Evolutionary conservation across 768 basidiomycete genomes (phyloP), one percentile per base, ranked within the genome.

Genomic region (Boletales sp.): DNA sequence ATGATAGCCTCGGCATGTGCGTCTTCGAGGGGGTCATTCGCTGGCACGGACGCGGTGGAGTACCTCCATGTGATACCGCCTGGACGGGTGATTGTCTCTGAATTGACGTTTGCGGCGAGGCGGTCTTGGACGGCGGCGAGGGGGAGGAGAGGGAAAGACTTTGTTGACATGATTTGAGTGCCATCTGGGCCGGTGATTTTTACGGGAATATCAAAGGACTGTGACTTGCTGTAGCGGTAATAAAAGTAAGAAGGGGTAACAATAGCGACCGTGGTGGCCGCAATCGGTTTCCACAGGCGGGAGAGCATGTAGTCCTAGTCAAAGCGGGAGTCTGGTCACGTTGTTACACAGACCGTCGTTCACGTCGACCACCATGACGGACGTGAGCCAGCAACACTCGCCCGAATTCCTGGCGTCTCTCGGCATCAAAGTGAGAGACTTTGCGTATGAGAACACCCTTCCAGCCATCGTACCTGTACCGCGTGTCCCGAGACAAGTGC

Each of bases 1-100:
- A 95, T 71, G 53, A 93, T 72, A 48, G 84, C 82, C 52, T 78
- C 76, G 4, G 88, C 81, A 55, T 85, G 79, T 21, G 92, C 84
- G 64, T 99, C 97, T 69, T 99, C 97, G 45, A 97, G 84, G 8
- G 93, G 90, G 51, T 87, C 81, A 62, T 99, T 99, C 4, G 92
- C 87, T 1, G 89, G 74, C 32, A 98, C 72, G 31, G 77, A 79
- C 15, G 90, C 89, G 4, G 87, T 94, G 42, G 85, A 78, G 68
- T 86, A 85, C 56, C 78, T 83, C 89, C 89, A 91, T 12, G 75
- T 68, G 45, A 81, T 69, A 15, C 84, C 82, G 31, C 73, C 74
- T 0, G 80, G 82, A 37, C 80, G 72, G 12, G 70, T 50, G 40
- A 77, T 69, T 17, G 70, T 71, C 47, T 80, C 70, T 15, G 69